Evolutionary conservation across 352 stramenopile genomes (phyloP).

Genomic region (Phytopythium mirpurense): DNA sequence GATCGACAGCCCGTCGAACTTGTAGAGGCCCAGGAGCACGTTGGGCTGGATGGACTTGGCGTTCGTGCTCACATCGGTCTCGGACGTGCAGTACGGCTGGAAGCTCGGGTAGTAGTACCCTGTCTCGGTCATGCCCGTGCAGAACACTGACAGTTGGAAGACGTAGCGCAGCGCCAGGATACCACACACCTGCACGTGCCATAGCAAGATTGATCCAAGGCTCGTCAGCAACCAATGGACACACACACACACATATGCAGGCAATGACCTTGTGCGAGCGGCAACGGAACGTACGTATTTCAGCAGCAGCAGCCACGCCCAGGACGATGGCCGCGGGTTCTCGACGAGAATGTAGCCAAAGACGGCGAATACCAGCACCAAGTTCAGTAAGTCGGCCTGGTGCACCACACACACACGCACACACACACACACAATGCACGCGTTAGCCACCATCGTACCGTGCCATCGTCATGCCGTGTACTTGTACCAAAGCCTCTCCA

Average conservation of each 20-base stretch:
- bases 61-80: conserved; percentile 25
- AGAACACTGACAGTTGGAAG: conserved; percentile 85
- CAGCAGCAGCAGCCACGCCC: conserved; percentile 66
- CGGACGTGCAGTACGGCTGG: conserved; percentile 64
- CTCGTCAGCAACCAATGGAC: background rate
- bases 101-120: conserved; percentile 75
- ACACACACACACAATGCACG: conserved; percentile 1
- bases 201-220: conserved; percentile 1
- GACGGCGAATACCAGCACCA: conserved; percentile 61
- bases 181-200: conserved; percentile 29
- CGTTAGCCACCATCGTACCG: background rate
- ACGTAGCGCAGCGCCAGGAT: conserved; percentile 60
- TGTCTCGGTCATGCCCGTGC: conserved; percentile 42
- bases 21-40: conserved; percentile 82
- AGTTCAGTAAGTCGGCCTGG: conserved; percentile 76
- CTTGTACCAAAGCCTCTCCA: too few relatives aligned
- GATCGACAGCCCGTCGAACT: conserved; percentile 73
- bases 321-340: conserved; percentile 57
- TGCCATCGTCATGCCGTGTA: too few relatives aligned
- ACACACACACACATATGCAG: background rate
- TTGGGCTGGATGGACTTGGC: conserved; percentile 70
- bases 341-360: conserved; percentile 76
- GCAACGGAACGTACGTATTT: conserved; percentile 60
- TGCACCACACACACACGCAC: conserved; percentile 5
- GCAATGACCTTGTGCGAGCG: background rate